These are phyloP conservation scores for Gilbertella persicaria DNA, from an alignment of 371 early-diverging fungal genomes.

Conservation along the genomic window DNA sequence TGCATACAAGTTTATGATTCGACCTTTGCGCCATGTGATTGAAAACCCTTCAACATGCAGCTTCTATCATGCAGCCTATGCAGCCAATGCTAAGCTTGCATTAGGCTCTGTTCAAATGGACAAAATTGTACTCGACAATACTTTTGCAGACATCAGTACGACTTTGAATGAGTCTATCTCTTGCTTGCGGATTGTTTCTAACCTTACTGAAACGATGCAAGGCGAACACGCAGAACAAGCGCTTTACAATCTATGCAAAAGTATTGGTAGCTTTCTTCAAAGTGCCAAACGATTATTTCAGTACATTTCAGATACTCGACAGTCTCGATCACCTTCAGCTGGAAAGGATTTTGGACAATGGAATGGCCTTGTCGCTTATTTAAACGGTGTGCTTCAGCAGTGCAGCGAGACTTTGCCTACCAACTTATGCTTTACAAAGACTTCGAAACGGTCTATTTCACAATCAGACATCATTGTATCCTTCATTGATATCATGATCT, in stretches of 20 bases:
- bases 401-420: slow-evolving; percentile 19
- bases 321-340: too few species aligned
- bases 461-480: slow-evolving; percentile 21
- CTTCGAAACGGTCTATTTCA: slow-evolving; percentile 6
- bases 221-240: slow-evolving; percentile 24
- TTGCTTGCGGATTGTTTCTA: slow-evolving; percentile 12
- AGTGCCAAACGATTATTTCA: slow-evolving; percentile 23
- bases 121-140: slow-evolving; percentile 18
- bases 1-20: slow-evolving; percentile 35
- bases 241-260: slow-evolving; percentile 27
- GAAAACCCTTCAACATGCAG: slow-evolving; percentile 2
- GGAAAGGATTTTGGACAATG: slow-evolving; percentile 21
- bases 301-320: slow-evolving; percentile 12
- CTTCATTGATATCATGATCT: slow-evolving; percentile 36
- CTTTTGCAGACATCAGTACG: slow-evolving; percentile 22
- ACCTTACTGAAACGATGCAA: not conserved
- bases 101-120: slow-evolving; percentile 36
- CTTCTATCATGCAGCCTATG: slow-evolving; percentile 38
- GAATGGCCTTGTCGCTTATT: slow-evolving; percentile 8
- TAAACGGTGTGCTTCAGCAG: slow-evolving; percentile 12
- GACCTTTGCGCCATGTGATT: slow-evolving; percentile 19
- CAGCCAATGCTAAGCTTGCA: slow-evolving; percentile 32
- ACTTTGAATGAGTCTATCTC: slow-evolving; percentile 24
- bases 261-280: slow-evolving; percentile 25
- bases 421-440: not conserved